Percentiles rank a stretch among this genome's conserved stretches.
phyloP scores from a whole-genome alignment of 345 rosid species.

The Citrus medica region DNA sequence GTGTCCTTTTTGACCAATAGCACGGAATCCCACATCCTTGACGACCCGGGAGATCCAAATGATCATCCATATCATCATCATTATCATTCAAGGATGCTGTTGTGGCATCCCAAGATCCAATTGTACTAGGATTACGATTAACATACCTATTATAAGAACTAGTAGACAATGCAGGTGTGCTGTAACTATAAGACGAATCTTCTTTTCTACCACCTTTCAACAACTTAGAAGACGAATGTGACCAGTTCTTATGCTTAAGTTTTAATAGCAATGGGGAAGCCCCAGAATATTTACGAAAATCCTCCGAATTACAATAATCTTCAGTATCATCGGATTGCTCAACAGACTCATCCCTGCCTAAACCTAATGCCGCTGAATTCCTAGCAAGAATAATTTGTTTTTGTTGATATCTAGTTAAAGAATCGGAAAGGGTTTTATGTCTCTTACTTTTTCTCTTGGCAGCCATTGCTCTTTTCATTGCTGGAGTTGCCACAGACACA shows the following conservation, averaged over 20 bases:
- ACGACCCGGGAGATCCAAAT: slow-evolving; percentile 74
- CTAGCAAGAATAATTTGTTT: slow-evolving; percentile 32
- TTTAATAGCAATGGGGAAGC: slow-evolving; percentile 69
- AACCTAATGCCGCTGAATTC: slow-evolving; percentile 37
- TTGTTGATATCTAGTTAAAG: slow-evolving; percentile 43
- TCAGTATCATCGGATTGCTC: slow-evolving; percentile 73
- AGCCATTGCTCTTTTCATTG: slow-evolving; percentile 35
- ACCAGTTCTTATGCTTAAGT: slow-evolving; percentile 59
- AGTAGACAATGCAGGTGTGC: slow-evolving; percentile 87
- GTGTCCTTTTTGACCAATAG: slow-evolving; percentile 83
- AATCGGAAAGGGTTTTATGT: slow-evolving; percentile 37
- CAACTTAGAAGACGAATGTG: slow-evolving; percentile 54
- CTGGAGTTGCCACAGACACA: slow-evolving; percentile 30
- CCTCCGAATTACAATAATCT: slow-evolving; percentile 57
- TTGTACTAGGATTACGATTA: slow-evolving; percentile 57
- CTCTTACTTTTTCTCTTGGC: slow-evolving; percentile 57
- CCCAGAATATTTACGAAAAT: slow-evolving; percentile 43
- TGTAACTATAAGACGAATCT: slow-evolving; percentile 70
- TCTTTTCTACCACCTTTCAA: slow-evolving; percentile 51
- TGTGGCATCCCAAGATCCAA: slow-evolving; percentile 91
- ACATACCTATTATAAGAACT: slow-evolving; percentile 69
- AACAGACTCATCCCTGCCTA: slow-evolving; percentile 42
- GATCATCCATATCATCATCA: slow-evolving; percentile 72
- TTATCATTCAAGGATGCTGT: slow-evolving; percentile 76
- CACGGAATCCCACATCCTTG: slow-evolving; percentile 96